Conservation (phyloP, 768 basidiomycete species). For the Ramaria sp. region DNA sequence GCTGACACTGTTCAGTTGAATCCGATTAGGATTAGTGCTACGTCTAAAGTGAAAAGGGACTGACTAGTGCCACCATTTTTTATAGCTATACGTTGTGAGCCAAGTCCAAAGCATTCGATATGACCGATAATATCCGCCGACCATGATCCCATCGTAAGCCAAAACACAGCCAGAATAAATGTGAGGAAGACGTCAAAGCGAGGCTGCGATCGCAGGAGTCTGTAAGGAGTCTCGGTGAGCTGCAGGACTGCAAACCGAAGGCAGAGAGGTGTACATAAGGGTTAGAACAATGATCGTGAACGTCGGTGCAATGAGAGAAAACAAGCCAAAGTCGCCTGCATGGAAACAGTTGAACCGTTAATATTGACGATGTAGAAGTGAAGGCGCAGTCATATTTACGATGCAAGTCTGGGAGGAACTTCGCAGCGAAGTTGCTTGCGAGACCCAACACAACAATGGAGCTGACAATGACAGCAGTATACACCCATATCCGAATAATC, state of each 20-base stretch:
- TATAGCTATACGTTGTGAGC: constrained; percentile 33
- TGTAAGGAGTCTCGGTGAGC: constrained; percentile 19
- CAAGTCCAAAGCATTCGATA: constrained; percentile 45
- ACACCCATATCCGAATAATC: neutral
- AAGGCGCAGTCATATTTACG: constrained; percentile 26
- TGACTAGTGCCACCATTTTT: constrained; percentile 41
- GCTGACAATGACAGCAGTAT: constrained; percentile 23
- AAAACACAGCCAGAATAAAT: constrained; percentile 48
- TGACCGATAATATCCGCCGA: constrained; percentile 62
- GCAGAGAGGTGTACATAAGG: constrained; percentile 34
- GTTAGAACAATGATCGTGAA: constrained; percentile 54
- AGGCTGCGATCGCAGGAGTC: constrained; percentile 63
- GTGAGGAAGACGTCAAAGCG: constrained; percentile 44
- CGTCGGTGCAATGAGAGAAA: constrained; percentile 53
- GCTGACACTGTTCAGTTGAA: constrained; percentile 32
- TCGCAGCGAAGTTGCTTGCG: constrained; percentile 49
- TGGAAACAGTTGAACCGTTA: neutral
- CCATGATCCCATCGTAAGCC: constrained; percentile 76
- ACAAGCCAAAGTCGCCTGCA: constrained; percentile 61
- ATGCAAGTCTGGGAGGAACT: constrained; percentile 56
- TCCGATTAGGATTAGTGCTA: neutral
- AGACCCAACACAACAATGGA: constrained; percentile 51
- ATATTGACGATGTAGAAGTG: neutral
- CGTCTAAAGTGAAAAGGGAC: constrained; percentile 12
- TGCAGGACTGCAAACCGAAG: neutral